phyloP scores from a whole-genome alignment of 352 stramenopile species.

The Globisporangium spinosum region DNA sequence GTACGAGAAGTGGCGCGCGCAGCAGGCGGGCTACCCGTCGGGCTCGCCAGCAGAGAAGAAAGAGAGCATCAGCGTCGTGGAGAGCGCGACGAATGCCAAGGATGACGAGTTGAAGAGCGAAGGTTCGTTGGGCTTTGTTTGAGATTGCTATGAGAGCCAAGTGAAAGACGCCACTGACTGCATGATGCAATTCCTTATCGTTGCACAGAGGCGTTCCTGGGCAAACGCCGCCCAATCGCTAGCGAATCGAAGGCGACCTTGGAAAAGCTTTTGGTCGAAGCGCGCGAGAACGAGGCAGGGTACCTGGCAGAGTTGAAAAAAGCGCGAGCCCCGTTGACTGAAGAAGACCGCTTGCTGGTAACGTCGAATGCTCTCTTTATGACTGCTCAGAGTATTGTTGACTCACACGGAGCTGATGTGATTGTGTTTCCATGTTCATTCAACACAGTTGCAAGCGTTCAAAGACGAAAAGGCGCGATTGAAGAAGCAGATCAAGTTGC shows the following conservation, averaged over 20 bases:
- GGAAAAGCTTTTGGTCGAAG: conserved; percentile 69
- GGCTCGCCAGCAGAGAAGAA: conserved; percentile 31
- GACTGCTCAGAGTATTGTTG: not conserved
- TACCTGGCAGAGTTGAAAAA: conserved; percentile 81
- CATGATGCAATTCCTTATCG: conserved; percentile 25
- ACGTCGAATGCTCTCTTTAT: not conserved
- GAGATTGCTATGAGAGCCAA: not conserved
- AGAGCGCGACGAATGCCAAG: conserved; percentile 13
- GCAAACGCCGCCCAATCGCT: conserved; percentile 9
- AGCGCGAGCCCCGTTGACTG: conserved; percentile 32
- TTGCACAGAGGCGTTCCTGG: conserved; percentile 21
- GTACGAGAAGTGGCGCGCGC: conserved; percentile 81
- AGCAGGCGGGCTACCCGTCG: conserved; percentile 49
- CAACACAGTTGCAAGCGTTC: conserved; percentile 67
- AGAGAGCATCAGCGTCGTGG: conserved; percentile 13
- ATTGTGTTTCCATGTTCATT: not conserved
- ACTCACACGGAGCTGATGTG: not conserved
- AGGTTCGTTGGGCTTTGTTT: conserved; percentile 14
- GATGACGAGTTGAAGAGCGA: conserved; percentile 22
- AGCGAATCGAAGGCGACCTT: conserved; percentile 69
- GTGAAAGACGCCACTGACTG: conserved; percentile 6
- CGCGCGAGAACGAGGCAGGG: conserved; percentile 73
- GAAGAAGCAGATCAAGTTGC: conserved; percentile 82
- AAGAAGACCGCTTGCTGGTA: conserved; percentile 82
- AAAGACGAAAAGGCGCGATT: conserved; percentile 83